phyloP scores from a whole-genome alignment of 1,284 basidiomycete genomes.

The Fomitopsis pinicola region DNA sequence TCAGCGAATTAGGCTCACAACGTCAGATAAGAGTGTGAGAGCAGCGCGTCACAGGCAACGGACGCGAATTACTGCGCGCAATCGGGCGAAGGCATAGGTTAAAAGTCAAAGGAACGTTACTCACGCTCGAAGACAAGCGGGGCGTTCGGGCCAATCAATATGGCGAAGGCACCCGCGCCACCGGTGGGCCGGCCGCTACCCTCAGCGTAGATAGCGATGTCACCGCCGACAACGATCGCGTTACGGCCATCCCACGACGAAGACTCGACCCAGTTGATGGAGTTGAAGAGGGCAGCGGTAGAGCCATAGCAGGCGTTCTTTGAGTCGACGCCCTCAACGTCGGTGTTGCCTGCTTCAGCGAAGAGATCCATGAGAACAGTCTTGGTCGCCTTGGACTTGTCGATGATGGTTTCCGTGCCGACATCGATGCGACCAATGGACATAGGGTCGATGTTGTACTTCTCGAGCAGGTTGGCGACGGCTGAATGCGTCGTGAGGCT shows the following conservation, averaged over 20 bases:
- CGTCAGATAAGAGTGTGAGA: constrained; percentile 1
- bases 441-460: constrained; percentile 94
- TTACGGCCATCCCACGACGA: constrained; percentile 98
- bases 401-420: constrained; percentile 98
- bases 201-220: constrained; percentile 98
- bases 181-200: constrained; percentile 94
- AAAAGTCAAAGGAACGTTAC: constrained; percentile 31
- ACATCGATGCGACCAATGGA: constrained; percentile 97
- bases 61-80: neutral
- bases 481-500: constrained; percentile 38
- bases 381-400: constrained; percentile 99
- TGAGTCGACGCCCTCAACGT: constrained; percentile 98
- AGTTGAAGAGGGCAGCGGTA: constrained; percentile 97
- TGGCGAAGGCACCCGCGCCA: constrained; percentile 93
- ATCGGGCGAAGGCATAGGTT: constrained; percentile 1
- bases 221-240: constrained; percentile 95
- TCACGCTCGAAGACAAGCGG: constrained; percentile 93
- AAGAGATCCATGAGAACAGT: constrained; percentile 99
- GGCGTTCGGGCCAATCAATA: constrained; percentile 95
- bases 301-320: constrained; percentile 99
- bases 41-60: neutral
- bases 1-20: neutral
- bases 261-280: constrained; percentile 95
- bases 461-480: constrained; percentile 84
- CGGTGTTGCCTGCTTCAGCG: constrained; percentile 85